Base-by-base conservation (phyloP, 306 rosid genomes). In the Trifolium dubium region DNA sequence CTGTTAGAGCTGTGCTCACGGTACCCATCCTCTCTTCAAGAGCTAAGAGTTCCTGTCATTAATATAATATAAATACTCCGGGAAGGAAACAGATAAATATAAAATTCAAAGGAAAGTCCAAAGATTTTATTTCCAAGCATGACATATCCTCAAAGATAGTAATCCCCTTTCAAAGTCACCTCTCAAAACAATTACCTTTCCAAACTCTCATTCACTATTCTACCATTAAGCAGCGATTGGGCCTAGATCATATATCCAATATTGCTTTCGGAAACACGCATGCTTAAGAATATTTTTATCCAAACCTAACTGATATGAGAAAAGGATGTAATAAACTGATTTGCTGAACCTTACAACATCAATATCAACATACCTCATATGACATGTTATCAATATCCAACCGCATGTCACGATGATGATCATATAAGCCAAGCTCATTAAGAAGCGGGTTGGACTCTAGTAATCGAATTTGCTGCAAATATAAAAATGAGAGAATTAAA, bases 341-440 rank as follows among this genome's bases (percentile, higher is more conserved):
- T 6, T 58, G 31, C 17, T 46, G 81, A 66, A 46, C 30, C 23
- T 51, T 46, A 41, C 61, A 69, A 64, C 49, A 77, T 60, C 34
- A 69, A 64, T 44, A 77, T 60, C 34, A 61, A 43, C 89, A 56
- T 66, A 93, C 97, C 98, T 93, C 98, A 17, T 93, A 93, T 77
- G 98, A 80, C 98, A 93, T 90, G 88, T 88, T 81, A 83, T 93
- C 98, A 64, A 90, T 87, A 84, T 93, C 97, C 83, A 93, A 67
- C 63, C 97, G 88, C 98, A 93, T 85, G 85, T 89, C 97, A 76
- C 97, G 83, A 39, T 93, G 97, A 64, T 78, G 93, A 89, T 93
- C 98, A 74, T 80, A 46, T 73, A 83, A 79, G 81, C 76, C 82
- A 23, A 84, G 75, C 80, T 90, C 88, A 79, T 59, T 78, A 13